Conservation (phyloP, 2,329 filamentous ascomycete genomes). For the Neopestalotiopsis clavispora region DNA sequence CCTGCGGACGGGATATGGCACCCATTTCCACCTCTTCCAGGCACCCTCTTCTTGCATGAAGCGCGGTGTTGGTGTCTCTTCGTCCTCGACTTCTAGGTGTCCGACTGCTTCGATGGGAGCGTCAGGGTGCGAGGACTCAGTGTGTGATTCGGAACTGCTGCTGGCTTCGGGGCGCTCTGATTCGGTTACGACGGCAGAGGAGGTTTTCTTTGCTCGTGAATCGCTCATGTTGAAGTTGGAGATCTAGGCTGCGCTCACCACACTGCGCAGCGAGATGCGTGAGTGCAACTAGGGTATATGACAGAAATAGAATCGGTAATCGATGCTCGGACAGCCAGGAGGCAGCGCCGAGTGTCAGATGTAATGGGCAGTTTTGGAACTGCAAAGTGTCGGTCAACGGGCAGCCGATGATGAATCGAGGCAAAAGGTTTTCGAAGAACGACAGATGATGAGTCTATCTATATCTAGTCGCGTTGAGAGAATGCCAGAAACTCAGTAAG, state of each 20-base stretch:
- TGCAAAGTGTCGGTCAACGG: neutral
- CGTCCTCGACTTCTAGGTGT: constrained; percentile 51
- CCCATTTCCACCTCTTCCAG: constrained; percentile 60
- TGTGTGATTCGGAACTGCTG: constrained; percentile 4
- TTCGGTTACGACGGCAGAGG: constrained; percentile 15
- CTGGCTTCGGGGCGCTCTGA: constrained; percentile 8
- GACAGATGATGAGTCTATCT: neutral
- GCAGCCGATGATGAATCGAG: neutral
- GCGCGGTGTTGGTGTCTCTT: constrained; percentile 58
- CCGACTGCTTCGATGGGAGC: constrained; percentile 33
- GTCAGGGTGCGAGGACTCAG: constrained; percentile 35
- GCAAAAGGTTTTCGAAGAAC: neutral
- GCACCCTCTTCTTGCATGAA: constrained; percentile 61
- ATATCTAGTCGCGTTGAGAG: neutral
- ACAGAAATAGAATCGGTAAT: neutral
- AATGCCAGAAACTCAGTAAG: neutral
- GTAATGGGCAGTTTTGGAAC: neutral
- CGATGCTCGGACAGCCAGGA: neutral
- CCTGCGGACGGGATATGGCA: constrained; percentile 61
- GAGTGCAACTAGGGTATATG: neutral
- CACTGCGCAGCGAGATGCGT: neutral
- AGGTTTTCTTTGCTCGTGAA: constrained; percentile 10
- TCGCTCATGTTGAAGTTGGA: constrained; percentile 13
- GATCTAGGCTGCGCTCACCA: neutral
- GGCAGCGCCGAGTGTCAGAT: neutral